Evolutionary conservation across 2,329 filamentous ascomycete species (phyloP).

Genomic region (Hortaea sp.): DNA sequence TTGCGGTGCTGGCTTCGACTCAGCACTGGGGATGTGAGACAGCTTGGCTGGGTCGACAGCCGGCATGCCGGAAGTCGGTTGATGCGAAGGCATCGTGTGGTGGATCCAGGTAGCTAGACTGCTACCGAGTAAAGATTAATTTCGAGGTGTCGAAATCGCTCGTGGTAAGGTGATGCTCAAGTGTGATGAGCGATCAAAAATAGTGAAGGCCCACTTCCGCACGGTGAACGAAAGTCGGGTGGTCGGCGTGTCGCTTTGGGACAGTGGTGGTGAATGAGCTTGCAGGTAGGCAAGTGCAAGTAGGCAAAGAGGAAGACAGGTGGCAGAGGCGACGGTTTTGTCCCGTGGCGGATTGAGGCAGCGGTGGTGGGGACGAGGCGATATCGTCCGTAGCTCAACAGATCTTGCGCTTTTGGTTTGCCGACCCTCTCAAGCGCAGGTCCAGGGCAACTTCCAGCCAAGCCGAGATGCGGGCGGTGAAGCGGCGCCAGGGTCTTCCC

Average conservation of each 20-base stretch:
- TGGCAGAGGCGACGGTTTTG: not conserved
- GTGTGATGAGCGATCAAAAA: not conserved
- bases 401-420: not conserved
- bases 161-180: constrained; percentile 4
- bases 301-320: not conserved
- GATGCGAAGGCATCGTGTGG: constrained; percentile 41
- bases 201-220: not conserved
- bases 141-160: not conserved
- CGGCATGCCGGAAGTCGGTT: constrained; percentile 37
- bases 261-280: not conserved
- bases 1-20: constrained; percentile 33
- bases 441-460: not conserved
- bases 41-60: constrained; percentile 41
- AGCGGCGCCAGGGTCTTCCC: not conserved
- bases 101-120: not conserved
- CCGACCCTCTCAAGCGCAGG: no score
- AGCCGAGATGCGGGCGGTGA: not conserved
- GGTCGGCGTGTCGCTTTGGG: not conserved
- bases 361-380: not conserved
- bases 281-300: constrained; percentile 1
- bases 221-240: constrained; percentile 1
- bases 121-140: not conserved
- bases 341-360: not conserved
- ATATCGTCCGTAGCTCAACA: not conserved
- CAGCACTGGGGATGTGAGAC: constrained; percentile 33